Conservation (phyloP, 2,329 filamentous ascomycete genomes). For the Colletotrichum salicis region DNA sequence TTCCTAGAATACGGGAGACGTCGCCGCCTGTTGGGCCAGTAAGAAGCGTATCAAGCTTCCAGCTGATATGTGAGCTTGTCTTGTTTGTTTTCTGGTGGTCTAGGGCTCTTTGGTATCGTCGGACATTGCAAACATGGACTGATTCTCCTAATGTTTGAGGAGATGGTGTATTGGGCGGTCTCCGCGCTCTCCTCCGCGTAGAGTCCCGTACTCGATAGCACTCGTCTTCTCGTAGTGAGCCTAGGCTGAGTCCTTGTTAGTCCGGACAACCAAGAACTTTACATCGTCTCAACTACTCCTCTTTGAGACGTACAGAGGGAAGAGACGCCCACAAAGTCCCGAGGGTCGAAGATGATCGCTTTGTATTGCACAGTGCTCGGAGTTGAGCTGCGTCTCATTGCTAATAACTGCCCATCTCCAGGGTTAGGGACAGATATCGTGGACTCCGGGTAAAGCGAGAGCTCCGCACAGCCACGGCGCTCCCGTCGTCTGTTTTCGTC, state of each 20-base stretch:
- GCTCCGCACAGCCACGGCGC: background rate
- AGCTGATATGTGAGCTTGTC: background rate
- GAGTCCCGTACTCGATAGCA: background rate
- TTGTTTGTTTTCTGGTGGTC: background rate
- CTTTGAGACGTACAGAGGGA: background rate
- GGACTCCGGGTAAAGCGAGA: background rate
- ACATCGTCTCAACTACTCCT: constrained; percentile 19
- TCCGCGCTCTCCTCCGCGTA: background rate
- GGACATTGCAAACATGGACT: background rate
- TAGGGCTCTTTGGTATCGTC: background rate
- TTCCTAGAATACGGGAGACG: background rate
- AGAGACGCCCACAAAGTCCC: constrained; percentile 1
- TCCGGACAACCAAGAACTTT: constrained; percentile 30
- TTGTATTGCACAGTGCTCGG: constrained; percentile 30
- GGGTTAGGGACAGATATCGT: background rate
- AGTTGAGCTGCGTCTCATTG: background rate
- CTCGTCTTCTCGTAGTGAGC: background rate
- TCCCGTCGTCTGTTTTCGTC: constrained; percentile 14
- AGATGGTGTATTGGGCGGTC: background rate
- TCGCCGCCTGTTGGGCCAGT: background rate
- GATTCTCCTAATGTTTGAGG: background rate
- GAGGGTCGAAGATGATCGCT: constrained; percentile 12
- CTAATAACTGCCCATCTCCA: background rate
- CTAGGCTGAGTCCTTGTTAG: constrained; percentile 5
- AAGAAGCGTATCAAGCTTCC: background rate